A percentile compares a stretch with the other conserved stretches of the same genome.
Conservation (phyloP, 352 stramenopile genomes). For the Detonula confervacea region DNA sequence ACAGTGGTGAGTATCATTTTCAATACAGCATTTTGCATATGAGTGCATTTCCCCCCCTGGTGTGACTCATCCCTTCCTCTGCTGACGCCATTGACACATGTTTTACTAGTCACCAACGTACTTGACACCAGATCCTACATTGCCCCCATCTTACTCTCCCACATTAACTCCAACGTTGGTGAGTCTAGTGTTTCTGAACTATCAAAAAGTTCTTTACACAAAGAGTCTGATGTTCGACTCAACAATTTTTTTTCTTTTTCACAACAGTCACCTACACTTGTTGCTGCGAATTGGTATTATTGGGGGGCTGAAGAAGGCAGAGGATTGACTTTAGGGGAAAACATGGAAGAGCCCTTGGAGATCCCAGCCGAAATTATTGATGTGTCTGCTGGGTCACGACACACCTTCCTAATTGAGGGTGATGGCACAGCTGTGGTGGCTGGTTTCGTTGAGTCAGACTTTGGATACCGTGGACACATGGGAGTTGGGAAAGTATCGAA, state of each 20-base stretch:
- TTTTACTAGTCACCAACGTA: no score
- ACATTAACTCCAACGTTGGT: no score
- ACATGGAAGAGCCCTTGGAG: constrained; percentile 23
- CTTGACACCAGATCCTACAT: no score
- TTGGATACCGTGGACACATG: constrained; percentile 40
- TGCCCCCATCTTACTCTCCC: no score
- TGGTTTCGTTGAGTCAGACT: constrained; percentile 41
- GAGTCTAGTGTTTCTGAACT: no score
- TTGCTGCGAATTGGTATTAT: constrained; percentile 36
- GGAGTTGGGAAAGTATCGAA: constrained; percentile 17
- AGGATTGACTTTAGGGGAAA: constrained; percentile 20
- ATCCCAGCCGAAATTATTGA: constrained; percentile 31
- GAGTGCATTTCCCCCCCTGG: no score
- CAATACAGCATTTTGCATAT: no score
- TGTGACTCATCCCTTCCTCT: no score
- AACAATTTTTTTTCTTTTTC: no score
- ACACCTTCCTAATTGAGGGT: constrained; percentile 32
- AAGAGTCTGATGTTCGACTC: no score
- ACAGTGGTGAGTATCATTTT: background rate
- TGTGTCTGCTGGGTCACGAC: constrained; percentile 40
- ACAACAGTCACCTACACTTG: constrained; percentile 27
- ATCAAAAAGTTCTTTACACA: no score
- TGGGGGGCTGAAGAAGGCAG: constrained; percentile 47
- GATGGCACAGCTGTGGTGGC: constrained; percentile 16
- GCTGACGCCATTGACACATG: no score